Evolutionary conservation across 2,329 filamentous ascomycete species (phyloP).

Genomic region (Xylariaceae sp.): DNA sequence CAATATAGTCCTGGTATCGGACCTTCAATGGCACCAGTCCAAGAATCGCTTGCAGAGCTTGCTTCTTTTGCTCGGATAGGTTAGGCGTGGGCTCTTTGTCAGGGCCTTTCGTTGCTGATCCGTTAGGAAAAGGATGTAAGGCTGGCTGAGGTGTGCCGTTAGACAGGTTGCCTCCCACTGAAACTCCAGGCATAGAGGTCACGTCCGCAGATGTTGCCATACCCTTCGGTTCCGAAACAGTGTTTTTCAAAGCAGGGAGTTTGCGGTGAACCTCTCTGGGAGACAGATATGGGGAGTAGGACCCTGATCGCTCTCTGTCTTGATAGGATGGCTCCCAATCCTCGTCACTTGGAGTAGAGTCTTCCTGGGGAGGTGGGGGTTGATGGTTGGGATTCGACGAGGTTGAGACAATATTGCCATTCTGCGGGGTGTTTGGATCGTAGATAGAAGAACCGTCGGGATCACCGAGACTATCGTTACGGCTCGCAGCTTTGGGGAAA

Average conservation of each 20-base stretch:
- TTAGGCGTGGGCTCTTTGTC: conserved; percentile 2
- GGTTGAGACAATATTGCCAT: conserved; percentile 20
- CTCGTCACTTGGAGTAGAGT: conserved; percentile 24
- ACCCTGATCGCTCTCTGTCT: conserved; percentile 45
- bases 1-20: conserved; percentile 67
- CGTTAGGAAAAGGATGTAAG: not conserved
- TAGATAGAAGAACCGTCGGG: conserved; percentile 33
- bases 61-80: conserved; percentile 46
- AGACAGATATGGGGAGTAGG: conserved; percentile 51
- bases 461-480: conserved; percentile 25
- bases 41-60: conserved; percentile 65
- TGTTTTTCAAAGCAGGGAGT: conserved; percentile 20
- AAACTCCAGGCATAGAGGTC: not conserved
- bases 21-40: conserved; percentile 64
- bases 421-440: conserved; percentile 25
- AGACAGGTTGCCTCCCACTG: not conserved
- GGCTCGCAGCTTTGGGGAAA: not conserved
- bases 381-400: conserved; percentile 19
- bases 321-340: conserved; percentile 26
- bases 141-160: not conserved
- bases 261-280: conserved; percentile 42
- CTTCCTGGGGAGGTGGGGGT: conserved; percentile 21
- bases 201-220: conserved; percentile 11
- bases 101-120: not conserved
- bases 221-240: conserved; percentile 20